These are phyloP conservation scores for Prunus davidiana DNA, from an alignment of 306 rosid species.

Conservation along the genomic window DNA sequence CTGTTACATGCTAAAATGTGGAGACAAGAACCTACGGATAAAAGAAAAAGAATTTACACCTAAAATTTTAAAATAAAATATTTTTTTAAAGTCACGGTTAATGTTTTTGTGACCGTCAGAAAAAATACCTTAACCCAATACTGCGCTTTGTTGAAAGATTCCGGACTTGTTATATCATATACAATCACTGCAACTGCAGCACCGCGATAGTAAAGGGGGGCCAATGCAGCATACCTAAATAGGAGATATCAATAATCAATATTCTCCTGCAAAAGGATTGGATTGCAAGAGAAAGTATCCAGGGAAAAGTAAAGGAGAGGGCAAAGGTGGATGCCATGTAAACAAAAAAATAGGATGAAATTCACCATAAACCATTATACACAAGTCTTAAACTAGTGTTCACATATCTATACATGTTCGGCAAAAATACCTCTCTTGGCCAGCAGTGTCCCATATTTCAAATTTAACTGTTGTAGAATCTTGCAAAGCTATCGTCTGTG, in stretches of 20 bases:
- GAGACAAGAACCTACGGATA: too few species aligned
- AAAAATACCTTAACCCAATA: conserved; percentile 95
- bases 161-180: conserved; percentile 95
- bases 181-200: conserved; percentile 97
- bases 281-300: conserved; percentile 1
- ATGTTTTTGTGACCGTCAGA: conserved; percentile 9
- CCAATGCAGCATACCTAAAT: conserved; percentile 90
- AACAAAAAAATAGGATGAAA: background rate
- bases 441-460: conserved; percentile 99
- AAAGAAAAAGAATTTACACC: background rate
- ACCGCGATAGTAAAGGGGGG: conserved; percentile 94
- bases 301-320: conserved; percentile 6
- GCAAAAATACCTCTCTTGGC: conserved; percentile 84
- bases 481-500: conserved; percentile 97
- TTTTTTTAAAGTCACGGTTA: background rate
- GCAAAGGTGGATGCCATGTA: background rate
- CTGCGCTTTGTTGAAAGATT: conserved; percentile 90
- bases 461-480: conserved; percentile 98
- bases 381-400: background rate
- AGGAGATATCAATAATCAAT: conserved; percentile 24
- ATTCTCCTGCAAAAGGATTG: conserved; percentile 5
- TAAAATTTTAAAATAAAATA: background rate
- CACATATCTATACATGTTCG: conserved; percentile 2
- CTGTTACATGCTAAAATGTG: background rate
- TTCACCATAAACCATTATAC: background rate